These are phyloP conservation scores for Astragalus membranaceus DNA, from an alignment of 306 rosid species.

Conservation along the genomic window DNA sequence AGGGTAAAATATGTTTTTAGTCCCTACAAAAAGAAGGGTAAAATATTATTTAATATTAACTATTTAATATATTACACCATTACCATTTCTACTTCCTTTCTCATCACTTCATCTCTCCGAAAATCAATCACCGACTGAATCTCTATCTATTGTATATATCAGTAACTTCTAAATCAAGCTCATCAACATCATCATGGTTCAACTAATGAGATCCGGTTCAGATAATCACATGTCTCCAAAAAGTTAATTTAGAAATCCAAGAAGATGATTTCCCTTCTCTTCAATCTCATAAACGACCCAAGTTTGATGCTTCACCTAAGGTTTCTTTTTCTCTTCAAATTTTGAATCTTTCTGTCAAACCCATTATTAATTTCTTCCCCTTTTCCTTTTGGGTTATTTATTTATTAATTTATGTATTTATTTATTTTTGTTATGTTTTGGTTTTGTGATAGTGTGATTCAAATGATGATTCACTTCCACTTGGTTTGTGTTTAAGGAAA, in stretches of 20 bases:
- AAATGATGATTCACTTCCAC: constrained; percentile 23
- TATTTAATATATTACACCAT: no score
- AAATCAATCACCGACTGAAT: background rate
- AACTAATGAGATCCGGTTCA: constrained; percentile 41
- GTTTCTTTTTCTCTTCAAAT: constrained; percentile 20
- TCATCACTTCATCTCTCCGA: background rate
- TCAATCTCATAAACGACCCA: constrained; percentile 41
- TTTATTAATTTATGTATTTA: no score
- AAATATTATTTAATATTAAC: no score
- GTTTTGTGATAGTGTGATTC: constrained; percentile 25
- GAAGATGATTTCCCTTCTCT: constrained; percentile 35
- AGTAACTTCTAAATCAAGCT: no score
- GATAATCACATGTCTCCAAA: constrained; percentile 27
- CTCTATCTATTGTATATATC: no score
- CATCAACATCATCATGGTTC: constrained; percentile 59
- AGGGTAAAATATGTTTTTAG: no score
- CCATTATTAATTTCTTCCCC: background rate
- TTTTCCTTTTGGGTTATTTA: background rate
- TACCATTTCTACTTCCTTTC: background rate
- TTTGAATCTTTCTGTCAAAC: background rate
- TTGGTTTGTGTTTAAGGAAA: constrained; percentile 71
- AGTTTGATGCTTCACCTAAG: constrained; percentile 28
- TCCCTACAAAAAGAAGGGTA: no score
- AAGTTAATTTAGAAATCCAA: constrained; percentile 49
- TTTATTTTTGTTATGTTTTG: background rate